Percentiles rank a stretch among this genome's conserved stretches.
phyloP scores from a whole-genome alignment of 2,329 filamentous ascomycete species.

The Fusarium tjaetaba region DNA sequence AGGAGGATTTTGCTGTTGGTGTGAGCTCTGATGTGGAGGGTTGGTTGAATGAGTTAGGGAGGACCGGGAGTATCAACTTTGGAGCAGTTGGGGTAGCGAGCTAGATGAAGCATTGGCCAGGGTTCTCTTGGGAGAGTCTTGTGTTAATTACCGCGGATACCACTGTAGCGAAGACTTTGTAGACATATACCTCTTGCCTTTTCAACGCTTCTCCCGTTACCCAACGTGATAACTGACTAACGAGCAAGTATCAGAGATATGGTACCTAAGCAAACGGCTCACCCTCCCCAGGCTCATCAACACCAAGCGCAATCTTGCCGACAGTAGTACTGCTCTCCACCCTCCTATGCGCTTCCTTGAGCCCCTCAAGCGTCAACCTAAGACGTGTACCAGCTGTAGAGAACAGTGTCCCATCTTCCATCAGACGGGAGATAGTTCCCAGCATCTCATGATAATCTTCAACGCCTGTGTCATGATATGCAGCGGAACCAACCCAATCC shows the following conservation, averaged over 20 bases:
- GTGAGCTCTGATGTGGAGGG: neutral
- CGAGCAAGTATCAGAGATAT: neutral
- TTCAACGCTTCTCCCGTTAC: fast-evolving
- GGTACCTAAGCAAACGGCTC: neutral
- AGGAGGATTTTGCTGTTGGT: neutral
- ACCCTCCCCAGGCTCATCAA: neutral
- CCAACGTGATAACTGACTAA: neutral
- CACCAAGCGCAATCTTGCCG: neutral
- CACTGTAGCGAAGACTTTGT: neutral
- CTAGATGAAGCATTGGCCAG: too few relatives aligned
- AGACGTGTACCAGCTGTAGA: neutral
- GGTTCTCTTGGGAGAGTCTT: neutral
- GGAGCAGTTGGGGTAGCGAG: neutral
- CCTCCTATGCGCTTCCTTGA: neutral
- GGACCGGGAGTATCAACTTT: neutral
- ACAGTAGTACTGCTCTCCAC: neutral
- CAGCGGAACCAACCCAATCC: conserved; percentile 1
- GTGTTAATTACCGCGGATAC: neutral
- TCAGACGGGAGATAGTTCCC: neutral
- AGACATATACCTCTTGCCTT: neutral
- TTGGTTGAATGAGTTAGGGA: conserved; percentile 14
- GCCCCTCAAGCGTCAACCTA: neutral
- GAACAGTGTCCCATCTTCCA: neutral
- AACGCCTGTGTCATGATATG: neutral
- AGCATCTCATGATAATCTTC: neutral